A percentile compares a stretch with the other conserved stretches of the same genome.
Conservation (phyloP, 345 rosid species). For the Erodium maritimum region DNA sequence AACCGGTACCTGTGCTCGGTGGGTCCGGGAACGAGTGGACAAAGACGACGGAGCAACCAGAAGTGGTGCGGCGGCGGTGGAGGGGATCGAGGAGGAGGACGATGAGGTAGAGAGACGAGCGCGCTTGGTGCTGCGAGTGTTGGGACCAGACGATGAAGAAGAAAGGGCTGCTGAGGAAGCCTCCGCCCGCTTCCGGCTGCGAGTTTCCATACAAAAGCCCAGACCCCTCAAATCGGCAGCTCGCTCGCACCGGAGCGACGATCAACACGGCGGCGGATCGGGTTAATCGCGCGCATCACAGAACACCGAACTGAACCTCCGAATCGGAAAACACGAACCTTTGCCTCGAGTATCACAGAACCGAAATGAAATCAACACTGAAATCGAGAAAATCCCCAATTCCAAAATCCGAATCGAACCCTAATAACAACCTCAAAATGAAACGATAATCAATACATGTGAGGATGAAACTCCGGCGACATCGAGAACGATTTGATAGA, state of each 20-base stretch:
- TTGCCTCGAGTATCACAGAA: too few species aligned
- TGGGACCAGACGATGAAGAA: conserved; percentile 60
- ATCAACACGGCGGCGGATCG: conserved; percentile 45
- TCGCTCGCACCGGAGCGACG: conserved; percentile 19
- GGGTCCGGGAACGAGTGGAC: conserved; percentile 8
- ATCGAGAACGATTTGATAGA: neutral
- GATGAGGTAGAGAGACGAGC: conserved; percentile 44
- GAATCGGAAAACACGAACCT: conserved; percentile 4
- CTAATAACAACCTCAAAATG: neutral
- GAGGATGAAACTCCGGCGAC: neutral
- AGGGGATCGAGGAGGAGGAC: conserved; percentile 12
- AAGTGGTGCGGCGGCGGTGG: conserved; percentile 6
- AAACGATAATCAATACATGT: neutral
- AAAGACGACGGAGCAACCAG: conserved; percentile 11
- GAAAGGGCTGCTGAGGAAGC: conserved; percentile 98
- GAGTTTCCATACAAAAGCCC: conserved; percentile 99
- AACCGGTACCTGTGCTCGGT: conserved; percentile 15
- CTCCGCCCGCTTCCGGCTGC: conserved; percentile 99
- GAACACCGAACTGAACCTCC: neutral
- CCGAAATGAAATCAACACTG: too few species aligned
- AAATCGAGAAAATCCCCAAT: neutral
- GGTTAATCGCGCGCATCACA: conserved; percentile 31
- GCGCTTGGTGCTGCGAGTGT: conserved; percentile 72
- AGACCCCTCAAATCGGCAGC: conserved; percentile 28
- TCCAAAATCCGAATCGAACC: neutral